phyloP scores from a whole-genome alignment of 1,139 yeast species.

The Yamadazyma diospyri region DNA sequence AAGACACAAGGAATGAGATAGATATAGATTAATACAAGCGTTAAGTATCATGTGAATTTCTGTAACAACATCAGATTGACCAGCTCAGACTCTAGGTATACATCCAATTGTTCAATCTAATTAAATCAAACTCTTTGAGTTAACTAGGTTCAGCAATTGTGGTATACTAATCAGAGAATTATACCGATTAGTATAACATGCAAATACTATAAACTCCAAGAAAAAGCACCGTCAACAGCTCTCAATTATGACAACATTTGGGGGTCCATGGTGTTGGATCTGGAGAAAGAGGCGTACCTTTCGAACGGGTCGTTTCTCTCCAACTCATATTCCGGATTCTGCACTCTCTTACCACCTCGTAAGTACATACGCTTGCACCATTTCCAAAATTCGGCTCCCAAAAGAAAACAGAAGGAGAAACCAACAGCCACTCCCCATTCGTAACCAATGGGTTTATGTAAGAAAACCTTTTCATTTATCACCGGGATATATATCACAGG shows the following conservation, averaged over 20 bases:
- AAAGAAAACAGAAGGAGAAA: constrained; percentile 55
- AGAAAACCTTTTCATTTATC: constrained; percentile 72
- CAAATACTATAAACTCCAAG: neutral
- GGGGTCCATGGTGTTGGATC: constrained; percentile 37
- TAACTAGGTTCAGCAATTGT: constrained; percentile 5
- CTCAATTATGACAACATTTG: constrained; percentile 4
- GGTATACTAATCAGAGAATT: constrained; percentile 2
- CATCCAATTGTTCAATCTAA: constrained; percentile 3
- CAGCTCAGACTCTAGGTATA: no score
- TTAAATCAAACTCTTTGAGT: constrained; percentile 2
- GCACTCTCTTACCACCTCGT: constrained; percentile 28
- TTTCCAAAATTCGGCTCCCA: constrained; percentile 67
- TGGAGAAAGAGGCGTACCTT: constrained; percentile 56
- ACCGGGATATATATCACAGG: constrained; percentile 89
- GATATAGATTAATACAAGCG: no score
- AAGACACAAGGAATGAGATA: no score
- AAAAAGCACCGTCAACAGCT: neutral
- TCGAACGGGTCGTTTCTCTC: constrained; percentile 64
- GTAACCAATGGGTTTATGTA: constrained; percentile 69
- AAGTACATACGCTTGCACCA: constrained; percentile 57
- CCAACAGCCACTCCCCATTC: constrained; percentile 85
- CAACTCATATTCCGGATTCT: constrained; percentile 62
- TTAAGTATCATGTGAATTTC: no score
- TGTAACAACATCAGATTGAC: no score
- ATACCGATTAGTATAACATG: constrained; percentile 1